Conservation (phyloP, 176 grass and related monocot species). For the Zea luxurians region DNA sequence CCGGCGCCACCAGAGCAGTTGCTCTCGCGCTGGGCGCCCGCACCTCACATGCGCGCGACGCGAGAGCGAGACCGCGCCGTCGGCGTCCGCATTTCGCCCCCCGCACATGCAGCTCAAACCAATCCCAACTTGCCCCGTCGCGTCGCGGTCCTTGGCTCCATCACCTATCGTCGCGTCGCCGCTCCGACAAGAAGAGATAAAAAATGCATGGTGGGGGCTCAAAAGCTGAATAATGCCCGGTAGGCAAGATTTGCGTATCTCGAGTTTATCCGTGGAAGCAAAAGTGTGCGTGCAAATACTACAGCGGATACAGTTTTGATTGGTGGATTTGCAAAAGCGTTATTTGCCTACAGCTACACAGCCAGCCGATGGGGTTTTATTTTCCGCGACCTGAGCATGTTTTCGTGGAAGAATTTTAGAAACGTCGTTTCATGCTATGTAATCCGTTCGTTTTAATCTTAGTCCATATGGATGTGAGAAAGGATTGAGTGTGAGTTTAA, state of each 20-base stretch:
- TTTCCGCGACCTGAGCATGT: neutral
- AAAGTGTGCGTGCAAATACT: neutral
- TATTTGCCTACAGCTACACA: too few species aligned
- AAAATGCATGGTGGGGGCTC: slow-evolving; percentile 4
- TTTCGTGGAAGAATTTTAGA: neutral
- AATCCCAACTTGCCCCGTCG: neutral
- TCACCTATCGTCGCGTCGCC: neutral
- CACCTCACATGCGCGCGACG: too few species aligned
- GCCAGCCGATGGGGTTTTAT: too few species aligned
- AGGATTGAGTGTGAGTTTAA: too few species aligned
- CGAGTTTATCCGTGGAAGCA: neutral
- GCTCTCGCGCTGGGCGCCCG: too few species aligned
- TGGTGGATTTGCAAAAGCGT: too few species aligned
- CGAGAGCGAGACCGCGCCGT: slow-evolving; percentile 12
- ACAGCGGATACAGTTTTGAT: too few species aligned
- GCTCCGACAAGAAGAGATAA: slow-evolving; percentile 26
- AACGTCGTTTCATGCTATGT: neutral
- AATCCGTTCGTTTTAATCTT: too few species aligned
- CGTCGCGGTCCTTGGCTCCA: neutral
- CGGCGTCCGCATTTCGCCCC: slow-evolving; percentile 6
- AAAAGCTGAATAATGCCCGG: neutral
- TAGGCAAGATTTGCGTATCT: slow-evolving; percentile 11
- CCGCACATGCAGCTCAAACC: neutral
- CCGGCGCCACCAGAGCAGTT: too few species aligned
- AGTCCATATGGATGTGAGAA: too few species aligned